Conservation (phyloP, 257 asterid genomes). For the Solanum acaule region DNA sequence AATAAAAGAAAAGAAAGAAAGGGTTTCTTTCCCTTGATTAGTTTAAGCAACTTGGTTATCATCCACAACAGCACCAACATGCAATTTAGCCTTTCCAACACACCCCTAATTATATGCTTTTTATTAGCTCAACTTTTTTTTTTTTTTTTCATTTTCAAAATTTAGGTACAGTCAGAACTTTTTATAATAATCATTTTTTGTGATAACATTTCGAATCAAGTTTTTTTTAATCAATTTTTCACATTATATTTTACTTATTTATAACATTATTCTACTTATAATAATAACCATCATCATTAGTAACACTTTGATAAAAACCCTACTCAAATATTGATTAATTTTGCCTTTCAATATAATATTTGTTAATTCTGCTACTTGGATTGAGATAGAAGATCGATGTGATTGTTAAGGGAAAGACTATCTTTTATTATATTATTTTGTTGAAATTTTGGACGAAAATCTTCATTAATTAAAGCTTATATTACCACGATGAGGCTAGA, state of each 20-base stretch:
- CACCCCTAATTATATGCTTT: slow-evolving; percentile 8
- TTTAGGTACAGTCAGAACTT: not conserved
- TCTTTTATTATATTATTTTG: not conserved
- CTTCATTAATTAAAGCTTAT: not conserved
- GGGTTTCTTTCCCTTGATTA: slow-evolving; percentile 10
- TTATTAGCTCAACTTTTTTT: not conserved
- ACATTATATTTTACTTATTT: not conserved
- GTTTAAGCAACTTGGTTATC: slow-evolving; percentile 27
- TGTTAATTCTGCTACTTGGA: not conserved
- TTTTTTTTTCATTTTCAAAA: not conserved
- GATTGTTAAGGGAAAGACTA: not conserved
- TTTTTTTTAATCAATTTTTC: accelerated
- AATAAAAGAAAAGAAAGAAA: not conserved
- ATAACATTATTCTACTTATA: not conserved
- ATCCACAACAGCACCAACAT: slow-evolving; percentile 27
- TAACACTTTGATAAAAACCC: not conserved
- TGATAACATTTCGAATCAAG: no score
- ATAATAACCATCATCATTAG: not conserved
- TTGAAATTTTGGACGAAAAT: not conserved
- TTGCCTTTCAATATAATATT: not conserved
- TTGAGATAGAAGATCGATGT: not conserved
- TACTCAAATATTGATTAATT: not conserved
- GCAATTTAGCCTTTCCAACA: slow-evolving; percentile 23
- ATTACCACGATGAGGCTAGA: not conserved
- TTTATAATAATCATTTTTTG: no score